phyloP scores from a whole-genome alignment of 257 asterid genomes.

The Misopates orontium region DNA sequence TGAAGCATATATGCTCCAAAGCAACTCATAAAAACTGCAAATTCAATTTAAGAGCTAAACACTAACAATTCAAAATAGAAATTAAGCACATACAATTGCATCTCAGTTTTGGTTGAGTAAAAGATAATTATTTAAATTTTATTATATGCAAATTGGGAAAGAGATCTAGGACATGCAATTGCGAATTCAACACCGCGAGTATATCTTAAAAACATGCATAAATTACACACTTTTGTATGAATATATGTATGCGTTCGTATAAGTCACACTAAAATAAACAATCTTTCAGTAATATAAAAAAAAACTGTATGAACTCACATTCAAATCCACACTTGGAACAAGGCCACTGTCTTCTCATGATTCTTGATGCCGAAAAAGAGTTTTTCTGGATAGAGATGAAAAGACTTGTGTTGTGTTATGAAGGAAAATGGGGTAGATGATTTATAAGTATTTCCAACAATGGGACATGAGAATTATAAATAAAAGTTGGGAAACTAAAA shows the following conservation, averaged over 20 bases:
- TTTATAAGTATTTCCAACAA: not conserved
- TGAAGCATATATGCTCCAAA: too few species aligned
- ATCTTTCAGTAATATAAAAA: not conserved
- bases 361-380: not conserved
- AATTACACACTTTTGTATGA: not conserved
- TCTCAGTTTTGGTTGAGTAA: too few species aligned
- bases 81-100: not conserved
- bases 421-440: not conserved
- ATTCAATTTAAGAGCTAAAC: too few species aligned
- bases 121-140: too few species aligned
- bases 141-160: not conserved
- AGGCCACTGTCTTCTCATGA: constrained; percentile 34
- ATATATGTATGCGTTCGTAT: not conserved
- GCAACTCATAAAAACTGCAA: too few species aligned
- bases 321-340: constrained; percentile 38
- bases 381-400: not conserved
- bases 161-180: not conserved
- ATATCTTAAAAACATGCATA: too few species aligned
- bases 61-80: too few species aligned
- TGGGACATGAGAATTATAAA: not conserved
- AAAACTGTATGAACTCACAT: constrained; percentile 31
- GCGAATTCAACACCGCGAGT: not conserved
- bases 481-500: not conserved
- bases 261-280: too few species aligned
- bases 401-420: too few species aligned